These are phyloP conservation scores for Phyllosticta citribraziliensis DNA, from an alignment of 2,329 filamentous ascomycete species.

Conservation along the genomic window DNA sequence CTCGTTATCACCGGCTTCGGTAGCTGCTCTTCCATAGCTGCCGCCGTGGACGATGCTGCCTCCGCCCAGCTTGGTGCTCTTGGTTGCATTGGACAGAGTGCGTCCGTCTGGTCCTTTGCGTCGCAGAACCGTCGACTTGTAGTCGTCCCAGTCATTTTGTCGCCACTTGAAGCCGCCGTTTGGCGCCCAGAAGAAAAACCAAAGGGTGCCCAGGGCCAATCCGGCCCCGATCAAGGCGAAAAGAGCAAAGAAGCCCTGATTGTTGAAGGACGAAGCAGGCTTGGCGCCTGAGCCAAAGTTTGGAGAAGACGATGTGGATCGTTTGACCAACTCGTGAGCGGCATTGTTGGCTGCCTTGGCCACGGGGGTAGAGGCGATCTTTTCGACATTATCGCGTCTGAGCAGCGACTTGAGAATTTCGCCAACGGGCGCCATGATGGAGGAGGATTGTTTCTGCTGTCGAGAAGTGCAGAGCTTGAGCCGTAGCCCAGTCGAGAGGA, in stretches of 20 bases:
- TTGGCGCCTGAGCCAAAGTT: constrained; percentile 26
- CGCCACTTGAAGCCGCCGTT: constrained; percentile 89
- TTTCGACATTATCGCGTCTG: neutral
- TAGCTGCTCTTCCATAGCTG: constrained; percentile 27
- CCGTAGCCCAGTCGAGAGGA: neutral
- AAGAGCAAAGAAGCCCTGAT: constrained; percentile 63
- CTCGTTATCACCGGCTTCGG: constrained; percentile 35
- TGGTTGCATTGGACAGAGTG: constrained; percentile 71
- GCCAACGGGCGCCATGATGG: neutral
- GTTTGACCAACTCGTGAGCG: constrained; percentile 1
- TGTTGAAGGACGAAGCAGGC: constrained; percentile 33
- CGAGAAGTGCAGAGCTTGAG: neutral
- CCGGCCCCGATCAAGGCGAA: constrained; percentile 78
- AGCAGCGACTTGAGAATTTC: neutral
- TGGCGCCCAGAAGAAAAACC: constrained; percentile 97
- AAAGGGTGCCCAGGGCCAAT: constrained; percentile 69
- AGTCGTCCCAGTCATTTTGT: constrained; percentile 90
- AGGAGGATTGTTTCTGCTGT: neutral
- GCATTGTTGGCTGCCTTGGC: neutral
- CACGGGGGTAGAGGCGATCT: neutral
- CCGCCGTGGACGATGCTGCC: constrained; percentile 68
- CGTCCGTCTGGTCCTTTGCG: constrained; percentile 84
- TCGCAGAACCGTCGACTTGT: constrained; percentile 87
- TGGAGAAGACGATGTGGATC: neutral
- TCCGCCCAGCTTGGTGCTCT: constrained; percentile 74